phyloP scores from a whole-genome alignment of 1,284 basidiomycete genomes.

The Irpex sp. region DNA sequence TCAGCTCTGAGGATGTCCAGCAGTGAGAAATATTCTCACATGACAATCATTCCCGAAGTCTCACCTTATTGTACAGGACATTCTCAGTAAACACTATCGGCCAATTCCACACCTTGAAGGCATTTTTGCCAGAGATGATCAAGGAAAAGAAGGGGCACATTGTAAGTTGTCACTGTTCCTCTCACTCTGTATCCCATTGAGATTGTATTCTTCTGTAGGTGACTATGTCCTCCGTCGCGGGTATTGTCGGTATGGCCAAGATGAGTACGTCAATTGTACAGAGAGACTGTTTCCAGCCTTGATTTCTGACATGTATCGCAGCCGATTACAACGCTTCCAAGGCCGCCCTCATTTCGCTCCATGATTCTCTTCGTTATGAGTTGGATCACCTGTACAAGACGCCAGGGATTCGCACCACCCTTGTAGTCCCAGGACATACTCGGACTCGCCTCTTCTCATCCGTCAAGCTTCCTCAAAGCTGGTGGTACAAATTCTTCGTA shows the following conservation, averaged over 20 bases:
- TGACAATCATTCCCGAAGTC: background rate
- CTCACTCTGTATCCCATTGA: background rate
- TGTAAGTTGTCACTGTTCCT: constrained; percentile 38
- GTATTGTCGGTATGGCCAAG: constrained; percentile 71
- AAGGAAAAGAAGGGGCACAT: constrained; percentile 79
- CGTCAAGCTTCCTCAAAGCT: constrained; percentile 45
- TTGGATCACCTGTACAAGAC: constrained; percentile 78
- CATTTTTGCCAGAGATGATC: constrained; percentile 91
- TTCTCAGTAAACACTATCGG: constrained; percentile 87
- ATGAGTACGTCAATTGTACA: constrained; percentile 59
- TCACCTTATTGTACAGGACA: constrained; percentile 50
- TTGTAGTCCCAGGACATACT: constrained; percentile 76
- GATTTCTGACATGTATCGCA: constrained; percentile 26
- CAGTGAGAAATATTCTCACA: constrained; percentile 49
- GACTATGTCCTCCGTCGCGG: constrained; percentile 79
- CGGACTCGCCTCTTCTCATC: constrained; percentile 72
- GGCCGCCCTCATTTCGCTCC: constrained; percentile 72
- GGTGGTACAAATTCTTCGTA: constrained; percentile 66
- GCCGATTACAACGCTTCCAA: constrained; percentile 90
- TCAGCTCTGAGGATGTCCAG: constrained; percentile 72
- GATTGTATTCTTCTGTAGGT: constrained; percentile 41
- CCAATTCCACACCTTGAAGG: constrained; percentile 89
- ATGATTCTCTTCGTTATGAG: constrained; percentile 82
- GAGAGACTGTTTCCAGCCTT: background rate
- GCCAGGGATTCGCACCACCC: constrained; percentile 75